These are phyloP conservation scores for Hsuehochloa calcarea DNA, from an alignment of 176 grass and related monocot genomes.

Conservation along the genomic window DNA sequence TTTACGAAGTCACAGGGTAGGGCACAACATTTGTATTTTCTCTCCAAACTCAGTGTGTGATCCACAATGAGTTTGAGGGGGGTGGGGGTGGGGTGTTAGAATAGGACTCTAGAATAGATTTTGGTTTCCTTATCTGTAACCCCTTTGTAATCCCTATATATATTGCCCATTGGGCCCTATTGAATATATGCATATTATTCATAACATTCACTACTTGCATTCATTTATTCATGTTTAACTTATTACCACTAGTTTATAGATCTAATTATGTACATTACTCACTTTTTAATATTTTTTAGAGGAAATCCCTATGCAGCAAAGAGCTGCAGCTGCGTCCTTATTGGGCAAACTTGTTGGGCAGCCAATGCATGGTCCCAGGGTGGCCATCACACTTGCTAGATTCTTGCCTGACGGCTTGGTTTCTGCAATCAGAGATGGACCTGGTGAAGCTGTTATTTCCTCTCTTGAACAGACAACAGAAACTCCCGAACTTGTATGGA, in stretches of 20 bases:
- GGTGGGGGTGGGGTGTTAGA: too few relatives aligned
- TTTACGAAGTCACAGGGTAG: too few relatives aligned
- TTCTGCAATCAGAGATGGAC: slow-evolving; percentile 90
- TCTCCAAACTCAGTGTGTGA: too few relatives aligned
- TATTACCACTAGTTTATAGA: slow-evolving; percentile 2
- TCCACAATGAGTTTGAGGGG: too few relatives aligned
- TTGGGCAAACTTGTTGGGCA: slow-evolving; percentile 92
- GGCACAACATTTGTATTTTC: too few relatives aligned
- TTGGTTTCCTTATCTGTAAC: too few relatives aligned
- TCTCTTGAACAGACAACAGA: slow-evolving; percentile 94
- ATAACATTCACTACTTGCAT: not conserved
- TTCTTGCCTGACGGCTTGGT: slow-evolving; percentile 96
- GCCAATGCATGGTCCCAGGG: slow-evolving; percentile 98
- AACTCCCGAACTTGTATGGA: slow-evolving; percentile 99
- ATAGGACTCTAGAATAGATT: too few relatives aligned
- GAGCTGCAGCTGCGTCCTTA: slow-evolving; percentile 88
- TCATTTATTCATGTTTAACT: slow-evolving; percentile 13
- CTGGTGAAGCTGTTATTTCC: slow-evolving; percentile 88
- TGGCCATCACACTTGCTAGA: slow-evolving; percentile 85
- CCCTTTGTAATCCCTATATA: too few relatives aligned
- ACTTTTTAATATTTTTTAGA: slow-evolving; percentile 58
- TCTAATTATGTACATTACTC: slow-evolving; percentile 24
- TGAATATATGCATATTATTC: too few relatives aligned
- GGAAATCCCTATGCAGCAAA: slow-evolving; percentile 90
- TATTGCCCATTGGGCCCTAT: too few relatives aligned